phyloP scores from a whole-genome alignment of 2,329 filamentous ascomycete genomes.

The Akanthomyces dipterigenus region DNA sequence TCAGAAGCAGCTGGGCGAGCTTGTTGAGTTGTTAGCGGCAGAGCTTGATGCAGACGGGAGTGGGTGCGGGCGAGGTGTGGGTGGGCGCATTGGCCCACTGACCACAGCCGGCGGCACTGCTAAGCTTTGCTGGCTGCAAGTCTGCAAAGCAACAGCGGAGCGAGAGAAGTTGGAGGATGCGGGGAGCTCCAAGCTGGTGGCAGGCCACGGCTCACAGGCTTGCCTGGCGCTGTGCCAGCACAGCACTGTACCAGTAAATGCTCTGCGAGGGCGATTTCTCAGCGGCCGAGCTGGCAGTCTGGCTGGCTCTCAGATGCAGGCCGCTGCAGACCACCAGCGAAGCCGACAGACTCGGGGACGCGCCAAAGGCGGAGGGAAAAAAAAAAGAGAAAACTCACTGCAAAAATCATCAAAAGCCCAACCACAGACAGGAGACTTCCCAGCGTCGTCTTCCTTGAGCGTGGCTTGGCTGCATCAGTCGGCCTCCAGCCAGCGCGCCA shows the following conservation, averaged over 20 bases:
- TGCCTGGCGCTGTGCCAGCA: neutral
- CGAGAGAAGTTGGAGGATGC: neutral
- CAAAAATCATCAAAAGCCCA: neutral
- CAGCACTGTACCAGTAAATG: too few relatives aligned
- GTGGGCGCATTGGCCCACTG: neutral
- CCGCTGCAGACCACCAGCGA: neutral
- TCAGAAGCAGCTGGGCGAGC: conserved; percentile 47
- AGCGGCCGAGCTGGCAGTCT: neutral
- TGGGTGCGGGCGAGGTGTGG: neutral
- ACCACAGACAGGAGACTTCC: neutral
- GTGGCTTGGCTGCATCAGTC: neutral
- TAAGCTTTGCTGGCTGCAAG: too few relatives aligned
- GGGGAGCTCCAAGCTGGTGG: neutral
- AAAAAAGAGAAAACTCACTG: neutral
- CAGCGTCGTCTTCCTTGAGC: neutral
- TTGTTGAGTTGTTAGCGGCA: conserved; percentile 21
- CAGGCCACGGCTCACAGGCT: neutral
- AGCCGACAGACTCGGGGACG: neutral
- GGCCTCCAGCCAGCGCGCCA: conserved; percentile 6
- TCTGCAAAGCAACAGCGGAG: too few relatives aligned
- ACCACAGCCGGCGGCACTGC: neutral
- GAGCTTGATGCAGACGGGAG: neutral
- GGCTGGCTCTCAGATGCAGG: too few relatives aligned
- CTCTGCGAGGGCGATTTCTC: too few relatives aligned
- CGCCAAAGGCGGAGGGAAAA: neutral